Base-by-base conservation (phyloP, 805 yeast genomes). In the Pichia rugopelliculosa region DNA sequence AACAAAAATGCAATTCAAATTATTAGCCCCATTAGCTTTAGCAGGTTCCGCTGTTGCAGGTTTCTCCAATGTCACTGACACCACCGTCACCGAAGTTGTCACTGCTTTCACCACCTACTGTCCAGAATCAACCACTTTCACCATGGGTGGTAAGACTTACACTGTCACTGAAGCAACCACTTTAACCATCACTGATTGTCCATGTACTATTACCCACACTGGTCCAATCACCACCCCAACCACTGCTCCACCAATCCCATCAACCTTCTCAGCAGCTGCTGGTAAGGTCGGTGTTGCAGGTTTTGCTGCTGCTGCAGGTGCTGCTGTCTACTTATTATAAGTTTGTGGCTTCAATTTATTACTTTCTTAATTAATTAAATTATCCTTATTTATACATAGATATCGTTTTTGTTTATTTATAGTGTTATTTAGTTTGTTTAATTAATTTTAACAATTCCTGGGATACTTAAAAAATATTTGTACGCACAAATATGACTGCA, bases 161-260 rank as follows among this genome's bases (percentile, higher is more conserved):
- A 79, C 84, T 56, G 88, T 83, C 64, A 79, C 90, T 53, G 82
- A 67, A 60, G 80, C 91, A 52, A 84, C 91, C 66, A 86, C 95
- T 58, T 69, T 87, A 60, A 86, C 93, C 67, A 76, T 86, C 78
- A 84, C 95, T 61, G 83, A 87, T 75, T 81, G 86, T 70, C 90
- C 90, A 65, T 87, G 95, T 75, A 84, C 91, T 63, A 61, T 80
- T 61, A 58, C 59, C 44, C 42, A 52, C 52, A 57, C 66, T 52
- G 53, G 58, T 41, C 51, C 53, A 21, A 45, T 57, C 47, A 37
- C 54, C 26, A 34, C 60, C 40, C 22, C 54, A 12, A 8, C 51
- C 7, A 11, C 58, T 38, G 42, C 57, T 36, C 42, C 57, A 24
- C 33, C 53, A 12, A 34, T 60, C n/a, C 48, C 57, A 6, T 41